Base-by-base conservation (phyloP, 768 basidiomycete genomes). In the Collybiopsis confluens region DNA sequence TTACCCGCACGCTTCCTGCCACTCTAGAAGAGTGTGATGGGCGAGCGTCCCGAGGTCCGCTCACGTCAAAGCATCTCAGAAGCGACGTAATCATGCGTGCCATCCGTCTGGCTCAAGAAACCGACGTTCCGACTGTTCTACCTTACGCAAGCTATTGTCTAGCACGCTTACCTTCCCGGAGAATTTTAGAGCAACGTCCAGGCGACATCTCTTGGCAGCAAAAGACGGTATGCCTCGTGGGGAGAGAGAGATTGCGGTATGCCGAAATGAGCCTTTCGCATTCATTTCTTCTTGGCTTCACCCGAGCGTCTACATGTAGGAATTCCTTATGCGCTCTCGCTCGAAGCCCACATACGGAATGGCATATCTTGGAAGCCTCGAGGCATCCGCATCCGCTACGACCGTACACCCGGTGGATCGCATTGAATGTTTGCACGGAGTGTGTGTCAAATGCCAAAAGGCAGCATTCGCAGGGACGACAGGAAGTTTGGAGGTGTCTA, bases 131-230 rank as follows among this genome's bases (percentile, higher is more conserved):
- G 16, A 63, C 67, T 16, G 62, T 76, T 18, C 67, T 82, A 3
- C 80, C 79, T 0, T 78, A 77, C 57, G 72, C 74, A 0, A 79
- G 71, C 59, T 80, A 81, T 62, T 75, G 75, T 61, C 64, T 79
- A 36, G 75, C 77, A 9, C 72, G 73, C 9, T 70, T 75, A 55
- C 64, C 68, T 11, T 65, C 71, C 27, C 63, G 67, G 11, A 68
- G 74, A 2, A 64, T 75, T 46, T 68, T 75, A 46, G 62, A 69
- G 23, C 67, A 72, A 42, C 59, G 70, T 2, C 55, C 70, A 2
- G 54, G 57, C 1, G 71, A 74, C 50, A 64, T 77, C 3, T 66
- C 69, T 2, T 75, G 74, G 74, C 58, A 65, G 38, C 65, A 70
- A 21, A 75, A 75, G 52, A 65, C 70, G 3, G 57, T 73, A 28